Conservation (phyloP, 2,329 filamentous ascomycete species). For the Colletotrichum sp. region DNA sequence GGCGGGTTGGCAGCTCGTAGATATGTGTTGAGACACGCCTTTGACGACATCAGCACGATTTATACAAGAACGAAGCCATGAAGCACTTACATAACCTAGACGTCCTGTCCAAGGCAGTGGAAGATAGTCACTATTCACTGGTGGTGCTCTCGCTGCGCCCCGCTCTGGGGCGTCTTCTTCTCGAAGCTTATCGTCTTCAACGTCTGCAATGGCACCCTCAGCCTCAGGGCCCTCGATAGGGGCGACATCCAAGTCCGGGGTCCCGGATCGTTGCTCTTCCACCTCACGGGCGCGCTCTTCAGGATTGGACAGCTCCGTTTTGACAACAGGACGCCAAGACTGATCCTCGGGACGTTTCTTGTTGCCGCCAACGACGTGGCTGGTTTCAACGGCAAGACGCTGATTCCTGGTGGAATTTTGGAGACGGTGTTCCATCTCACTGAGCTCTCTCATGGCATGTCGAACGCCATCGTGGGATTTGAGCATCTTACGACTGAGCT, state of each 20-base stretch:
- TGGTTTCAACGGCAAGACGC: conserved; percentile 51
- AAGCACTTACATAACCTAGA: conserved; percentile 76
- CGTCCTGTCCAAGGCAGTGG: conserved; percentile 91
- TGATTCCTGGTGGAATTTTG: conserved; percentile 48
- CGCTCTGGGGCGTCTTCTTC: conserved; percentile 33
- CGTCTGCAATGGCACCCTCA: conserved; percentile 25
- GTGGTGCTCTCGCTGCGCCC: conserved; percentile 63
- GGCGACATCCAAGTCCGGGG: conserved; percentile 20
- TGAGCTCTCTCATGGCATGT: conserved; percentile 48
- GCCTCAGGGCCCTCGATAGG: conserved; percentile 27
- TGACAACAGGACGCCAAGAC: not conserved
- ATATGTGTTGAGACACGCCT: conserved; percentile 93
- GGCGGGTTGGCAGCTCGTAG: conserved; percentile 81
- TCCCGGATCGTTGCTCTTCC: conserved; percentile 5
- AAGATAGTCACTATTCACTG: conserved; percentile 82
- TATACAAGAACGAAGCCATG: not conserved
- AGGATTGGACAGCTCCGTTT: not conserved
- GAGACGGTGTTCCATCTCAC: conserved; percentile 54
- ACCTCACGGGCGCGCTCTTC: conserved; percentile 1
- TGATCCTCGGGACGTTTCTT: not conserved
- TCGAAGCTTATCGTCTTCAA: conserved; percentile 12
- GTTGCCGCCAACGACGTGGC: conserved; percentile 27
- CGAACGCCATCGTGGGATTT: conserved; percentile 35
- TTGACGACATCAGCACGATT: not conserved
- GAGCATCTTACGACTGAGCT: not conserved